phyloP scores from a whole-genome alignment of 2,329 filamentous ascomycete genomes.

The Aspergillus amoenus region DNA sequence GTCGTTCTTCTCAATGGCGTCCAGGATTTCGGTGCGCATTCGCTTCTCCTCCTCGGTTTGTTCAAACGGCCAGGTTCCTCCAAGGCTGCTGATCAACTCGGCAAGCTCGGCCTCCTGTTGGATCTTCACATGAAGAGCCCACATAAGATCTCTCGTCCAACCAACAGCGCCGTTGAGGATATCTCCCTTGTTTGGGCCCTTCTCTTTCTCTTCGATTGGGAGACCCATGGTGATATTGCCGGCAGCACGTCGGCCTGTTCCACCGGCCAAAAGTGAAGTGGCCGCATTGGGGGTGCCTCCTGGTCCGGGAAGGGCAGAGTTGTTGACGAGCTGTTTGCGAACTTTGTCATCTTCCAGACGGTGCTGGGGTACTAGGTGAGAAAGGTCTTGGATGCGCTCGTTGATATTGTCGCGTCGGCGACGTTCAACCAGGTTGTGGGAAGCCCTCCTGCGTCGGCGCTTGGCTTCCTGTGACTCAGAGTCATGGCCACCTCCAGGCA shows the following conservation, averaged over 20 bases:
- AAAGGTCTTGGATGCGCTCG: conserved; percentile 94
- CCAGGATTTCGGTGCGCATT: conserved; percentile 90
- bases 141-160: conserved; percentile 98
- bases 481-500: conserved; percentile 41
- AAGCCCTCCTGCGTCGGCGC: conserved; percentile 84
- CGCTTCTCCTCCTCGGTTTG: conserved; percentile 88
- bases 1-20: conserved; percentile 80
- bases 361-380: conserved; percentile 86
- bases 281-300: conserved; percentile 59
- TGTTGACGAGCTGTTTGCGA: conserved; percentile 89
- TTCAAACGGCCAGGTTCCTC: conserved; percentile 75
- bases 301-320: conserved; percentile 82
- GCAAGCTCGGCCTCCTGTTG: conserved; percentile 85
- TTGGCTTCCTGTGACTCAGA: conserved; percentile 90
- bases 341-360: conserved; percentile 96
- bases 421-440: conserved; percentile 94
- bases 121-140: conserved; percentile 86
- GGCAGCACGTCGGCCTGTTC: conserved; percentile 75
- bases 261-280: conserved; percentile 83
- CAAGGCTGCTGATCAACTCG: conserved; percentile 70
- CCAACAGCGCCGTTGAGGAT: conserved; percentile 96
- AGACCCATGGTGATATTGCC: conserved; percentile 90
- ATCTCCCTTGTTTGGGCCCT: conserved; percentile 97
- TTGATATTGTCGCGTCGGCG: conserved; percentile 97
- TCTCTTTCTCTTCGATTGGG: conserved; percentile 95